These are phyloP conservation scores for Croton laevigatus DNA, from an alignment of 441 rosid genomes.

Conservation along the genomic window DNA sequence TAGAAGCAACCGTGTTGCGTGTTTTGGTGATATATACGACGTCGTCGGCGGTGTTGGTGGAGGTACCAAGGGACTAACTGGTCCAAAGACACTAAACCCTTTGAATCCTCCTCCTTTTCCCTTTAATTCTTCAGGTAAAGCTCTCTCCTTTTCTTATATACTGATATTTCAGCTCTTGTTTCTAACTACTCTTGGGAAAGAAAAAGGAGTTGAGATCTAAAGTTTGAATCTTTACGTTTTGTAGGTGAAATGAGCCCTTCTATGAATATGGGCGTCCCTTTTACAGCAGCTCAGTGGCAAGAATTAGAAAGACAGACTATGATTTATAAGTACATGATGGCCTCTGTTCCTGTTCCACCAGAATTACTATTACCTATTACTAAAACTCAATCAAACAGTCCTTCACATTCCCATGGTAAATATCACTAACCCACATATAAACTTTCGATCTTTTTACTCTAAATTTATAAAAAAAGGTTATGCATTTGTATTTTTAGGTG, in stretches of 20 bases:
- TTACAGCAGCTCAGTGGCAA: conserved; percentile 56
- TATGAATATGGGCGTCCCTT: conserved; percentile 32
- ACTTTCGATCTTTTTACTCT: neutral
- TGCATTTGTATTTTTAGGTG: neutral
- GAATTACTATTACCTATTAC: conserved; percentile 46
- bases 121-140: conserved; percentile 24
- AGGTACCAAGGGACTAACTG: conserved; percentile 4
- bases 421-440: neutral
- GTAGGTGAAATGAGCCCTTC: conserved; percentile 42
- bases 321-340: conserved; percentile 53
- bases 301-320: conserved; percentile 56
- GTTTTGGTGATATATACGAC: conserved; percentile 40
- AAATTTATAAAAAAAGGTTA: no score
- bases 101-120: conserved; percentile 8
- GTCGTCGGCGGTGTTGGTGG: conserved; percentile 28
- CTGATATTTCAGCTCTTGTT: neutral
- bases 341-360: conserved; percentile 55
- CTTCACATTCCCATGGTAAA: conserved; percentile 33
- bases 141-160: conserved; percentile 4
- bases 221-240: neutral
- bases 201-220: neutral
- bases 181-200: neutral
- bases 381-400: conserved; percentile 24
- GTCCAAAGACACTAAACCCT: conserved; percentile 5
- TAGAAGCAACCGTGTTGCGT: conserved; percentile 40